Percentiles rank a stretch among this genome's conserved stretches.
phyloP scores from a whole-genome alignment of 768 basidiomycete species.

The Rhodotorula babjevae region DNA sequence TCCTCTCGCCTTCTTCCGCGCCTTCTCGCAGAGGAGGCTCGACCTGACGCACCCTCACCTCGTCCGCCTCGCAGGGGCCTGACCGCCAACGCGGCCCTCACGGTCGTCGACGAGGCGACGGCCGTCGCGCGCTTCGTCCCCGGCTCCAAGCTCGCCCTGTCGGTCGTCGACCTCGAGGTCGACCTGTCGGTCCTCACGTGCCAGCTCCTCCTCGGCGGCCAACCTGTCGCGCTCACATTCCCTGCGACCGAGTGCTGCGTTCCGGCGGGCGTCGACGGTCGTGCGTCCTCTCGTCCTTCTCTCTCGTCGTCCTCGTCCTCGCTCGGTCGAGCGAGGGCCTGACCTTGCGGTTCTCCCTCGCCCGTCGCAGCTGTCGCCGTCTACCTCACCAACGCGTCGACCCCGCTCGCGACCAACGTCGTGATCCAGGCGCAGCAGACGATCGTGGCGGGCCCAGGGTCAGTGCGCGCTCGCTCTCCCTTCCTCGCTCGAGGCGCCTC shows the following conservation, averaged over 20 bases:
- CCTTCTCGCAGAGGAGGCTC: not conserved
- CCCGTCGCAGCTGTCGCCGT: conserved; percentile 26
- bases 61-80: not conserved
- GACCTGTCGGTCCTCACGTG: conserved; percentile 51
- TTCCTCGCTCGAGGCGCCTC: too few species aligned
- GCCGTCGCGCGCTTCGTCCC: not conserved
- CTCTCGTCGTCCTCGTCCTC: not conserved
- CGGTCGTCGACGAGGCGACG: conserved; percentile 2
- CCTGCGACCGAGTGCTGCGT: conserved; percentile 62
- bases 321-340: not conserved
- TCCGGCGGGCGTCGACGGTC: conserved; percentile 65
- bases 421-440: conserved; percentile 54
- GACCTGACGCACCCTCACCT: not conserved
- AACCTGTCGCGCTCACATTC: conserved; percentile 56
- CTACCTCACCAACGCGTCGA: conserved; percentile 50
- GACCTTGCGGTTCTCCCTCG: not conserved
- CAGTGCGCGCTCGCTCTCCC: conserved; percentile 56
- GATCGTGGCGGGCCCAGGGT: conserved; percentile 65
- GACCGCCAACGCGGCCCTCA: conserved; percentile 33
- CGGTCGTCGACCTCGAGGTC: not conserved
- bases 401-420: conserved; percentile 63
- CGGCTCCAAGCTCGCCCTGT: conserved; percentile 19
- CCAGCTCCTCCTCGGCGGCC: conserved; percentile 69
- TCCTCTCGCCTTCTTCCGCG: not conserved
- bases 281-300: conserved; percentile 11